Percentiles rank a stretch among this genome's conserved stretches.
phyloP scores from a whole-genome alignment of 805 yeast genomes.

The Candida wancherniae region DNA sequence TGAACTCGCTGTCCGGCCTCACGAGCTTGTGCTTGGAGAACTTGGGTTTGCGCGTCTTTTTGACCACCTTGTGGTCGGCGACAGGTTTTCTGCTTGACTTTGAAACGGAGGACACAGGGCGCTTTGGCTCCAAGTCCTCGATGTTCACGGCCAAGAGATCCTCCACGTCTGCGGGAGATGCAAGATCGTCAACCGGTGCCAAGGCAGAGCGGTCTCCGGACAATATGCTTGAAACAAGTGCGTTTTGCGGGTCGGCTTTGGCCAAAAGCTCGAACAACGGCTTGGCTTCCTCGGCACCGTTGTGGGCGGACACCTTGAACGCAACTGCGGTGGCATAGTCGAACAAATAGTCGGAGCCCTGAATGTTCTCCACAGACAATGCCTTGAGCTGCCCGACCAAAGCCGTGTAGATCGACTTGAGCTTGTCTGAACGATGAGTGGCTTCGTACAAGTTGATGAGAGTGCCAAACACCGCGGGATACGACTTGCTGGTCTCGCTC shows the following conservation, averaged over 20 bases:
- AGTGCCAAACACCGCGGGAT: constrained; percentile 10
- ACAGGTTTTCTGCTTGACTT: constrained; percentile 2
- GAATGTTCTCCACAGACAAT: constrained; percentile 5
- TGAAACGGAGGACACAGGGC: constrained; percentile 1
- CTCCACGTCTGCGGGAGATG: constrained; percentile 21
- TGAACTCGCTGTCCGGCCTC: constrained; percentile 11
- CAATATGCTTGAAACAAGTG: constrained; percentile 21
- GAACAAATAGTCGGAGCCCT: constrained; percentile 17
- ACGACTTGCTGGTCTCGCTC: constrained; percentile 1
- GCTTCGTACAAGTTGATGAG: constrained; percentile 11
- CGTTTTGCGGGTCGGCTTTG: constrained; percentile 21
- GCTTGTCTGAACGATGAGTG: constrained; percentile 2
- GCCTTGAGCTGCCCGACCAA: constrained; percentile 6
- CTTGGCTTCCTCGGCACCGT: constrained; percentile 12
- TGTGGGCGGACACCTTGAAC: constrained; percentile 23
- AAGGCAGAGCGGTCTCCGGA: constrained; percentile 18
- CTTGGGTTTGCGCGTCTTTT: constrained; percentile 19
- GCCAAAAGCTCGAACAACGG: constrained; percentile 21
- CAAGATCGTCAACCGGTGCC: constrained; percentile 17
- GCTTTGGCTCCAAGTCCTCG: constrained; percentile 17
- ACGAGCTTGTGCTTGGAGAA: constrained; percentile 15
- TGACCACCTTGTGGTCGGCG: constrained; percentile 16
- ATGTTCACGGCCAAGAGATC: constrained; percentile 29
- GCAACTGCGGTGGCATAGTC: constrained; percentile 28
- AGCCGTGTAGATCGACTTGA: constrained; percentile 1